Conservation (phyloP, 1,139 yeast genomes). For the Geotrichum macrosporum region DNA sequence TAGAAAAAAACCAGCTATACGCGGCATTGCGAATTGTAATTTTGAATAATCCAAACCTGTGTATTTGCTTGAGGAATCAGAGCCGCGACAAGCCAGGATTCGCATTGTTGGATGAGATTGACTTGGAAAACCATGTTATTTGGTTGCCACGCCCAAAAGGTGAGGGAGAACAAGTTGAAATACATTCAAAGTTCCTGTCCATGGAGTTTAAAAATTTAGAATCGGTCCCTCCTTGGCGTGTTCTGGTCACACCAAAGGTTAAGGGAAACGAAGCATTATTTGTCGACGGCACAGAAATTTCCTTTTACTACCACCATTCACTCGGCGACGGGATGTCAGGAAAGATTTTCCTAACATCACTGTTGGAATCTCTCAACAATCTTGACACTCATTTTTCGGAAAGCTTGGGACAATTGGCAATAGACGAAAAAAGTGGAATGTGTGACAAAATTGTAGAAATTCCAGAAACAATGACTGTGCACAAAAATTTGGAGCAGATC, state of each 20-base stretch:
- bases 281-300: neutral
- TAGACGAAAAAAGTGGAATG: no score
- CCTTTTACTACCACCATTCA: constrained; percentile 19
- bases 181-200: neutral
- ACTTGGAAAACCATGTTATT: constrained; percentile 8
- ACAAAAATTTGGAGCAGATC: constrained; percentile 12
- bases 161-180: constrained; percentile 2
- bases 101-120: constrained; percentile 2
- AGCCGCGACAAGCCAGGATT: neutral
- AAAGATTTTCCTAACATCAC: constrained; percentile 3
- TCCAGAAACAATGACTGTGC: neutral
- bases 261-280: no score
- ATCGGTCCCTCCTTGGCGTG: constrained; percentile 19
- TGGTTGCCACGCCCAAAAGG: neutral
- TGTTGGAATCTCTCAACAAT: constrained; percentile 9
- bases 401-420: no score
- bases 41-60: constrained; percentile 5
- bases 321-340: constrained; percentile 21
- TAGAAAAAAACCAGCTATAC: constrained; percentile 6
- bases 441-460: no score
- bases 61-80: constrained; percentile 1
- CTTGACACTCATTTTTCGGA: neutral
- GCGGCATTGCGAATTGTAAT: constrained; percentile 4
- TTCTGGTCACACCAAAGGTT: constrained; percentile 8
- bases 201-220: constrained; percentile 6